phyloP scores from a whole-genome alignment of 2,329 filamentous ascomycete species.

The Alternaria gansuensis region DNA sequence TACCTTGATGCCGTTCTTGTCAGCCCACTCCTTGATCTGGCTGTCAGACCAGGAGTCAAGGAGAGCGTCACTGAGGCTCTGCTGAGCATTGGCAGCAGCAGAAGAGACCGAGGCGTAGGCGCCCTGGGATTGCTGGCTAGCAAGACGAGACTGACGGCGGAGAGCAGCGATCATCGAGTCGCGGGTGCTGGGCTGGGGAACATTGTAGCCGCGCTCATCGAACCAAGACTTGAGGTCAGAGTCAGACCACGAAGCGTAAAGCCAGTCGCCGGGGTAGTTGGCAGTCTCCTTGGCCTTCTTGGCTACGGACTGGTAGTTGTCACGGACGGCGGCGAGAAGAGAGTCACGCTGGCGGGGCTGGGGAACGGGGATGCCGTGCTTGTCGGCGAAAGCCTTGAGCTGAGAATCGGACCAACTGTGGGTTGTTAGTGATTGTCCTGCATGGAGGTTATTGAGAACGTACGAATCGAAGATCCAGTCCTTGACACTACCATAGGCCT shows the following conservation, averaged over 20 bases:
- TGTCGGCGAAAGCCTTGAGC: slow-evolving; percentile 91
- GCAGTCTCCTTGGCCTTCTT: slow-evolving; percentile 78
- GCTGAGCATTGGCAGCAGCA: slow-evolving; percentile 67
- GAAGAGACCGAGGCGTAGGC: slow-evolving; percentile 56
- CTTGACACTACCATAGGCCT: slow-evolving; percentile 75
- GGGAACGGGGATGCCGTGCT: slow-evolving; percentile 84
- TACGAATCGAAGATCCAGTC: slow-evolving; percentile 92
- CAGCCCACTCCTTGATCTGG: slow-evolving; percentile 89
- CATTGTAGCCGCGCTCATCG: slow-evolving; percentile 84
- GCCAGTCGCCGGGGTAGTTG: slow-evolving; percentile 93
- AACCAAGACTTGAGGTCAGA: slow-evolving; percentile 95
- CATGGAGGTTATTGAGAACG: not conserved
- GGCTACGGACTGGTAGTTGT: slow-evolving; percentile 81
- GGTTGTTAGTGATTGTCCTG: slow-evolving; percentile 48
- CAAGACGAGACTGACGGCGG: slow-evolving; percentile 87
- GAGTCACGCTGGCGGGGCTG: slow-evolving; percentile 87
- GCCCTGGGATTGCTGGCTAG: slow-evolving; percentile 72
- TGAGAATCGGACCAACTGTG: slow-evolving; percentile 88
- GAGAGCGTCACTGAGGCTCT: slow-evolving; percentile 80
- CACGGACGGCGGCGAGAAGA: slow-evolving; percentile 77
- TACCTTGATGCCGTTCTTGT: slow-evolving; percentile 88
- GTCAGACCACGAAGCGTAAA: slow-evolving; percentile 89
- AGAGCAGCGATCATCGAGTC: slow-evolving; percentile 89
- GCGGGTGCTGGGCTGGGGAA: slow-evolving; percentile 82
- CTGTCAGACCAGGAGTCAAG: slow-evolving; percentile 91